phyloP scores from a whole-genome alignment of 2,329 filamentous ascomycete species.

The Ophiostoma sp. region DNA sequence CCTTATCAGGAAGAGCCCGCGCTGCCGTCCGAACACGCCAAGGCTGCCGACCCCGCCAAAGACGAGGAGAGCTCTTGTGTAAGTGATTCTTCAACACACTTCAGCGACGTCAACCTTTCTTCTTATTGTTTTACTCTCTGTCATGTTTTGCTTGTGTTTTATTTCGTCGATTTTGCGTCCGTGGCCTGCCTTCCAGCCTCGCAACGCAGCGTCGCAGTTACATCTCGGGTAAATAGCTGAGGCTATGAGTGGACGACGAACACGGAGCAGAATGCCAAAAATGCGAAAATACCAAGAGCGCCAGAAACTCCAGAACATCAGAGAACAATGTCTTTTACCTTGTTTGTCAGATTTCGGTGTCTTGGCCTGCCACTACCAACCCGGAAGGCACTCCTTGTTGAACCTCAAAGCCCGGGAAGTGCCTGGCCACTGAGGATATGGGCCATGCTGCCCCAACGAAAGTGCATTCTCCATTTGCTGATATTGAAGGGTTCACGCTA shows the following conservation, averaged over 20 bases:
- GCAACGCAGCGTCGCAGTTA: constrained; percentile 18
- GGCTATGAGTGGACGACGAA: background rate
- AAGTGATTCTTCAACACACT: background rate
- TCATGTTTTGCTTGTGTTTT: background rate
- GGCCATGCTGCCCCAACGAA: background rate
- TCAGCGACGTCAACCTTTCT: background rate
- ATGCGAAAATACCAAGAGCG: background rate
- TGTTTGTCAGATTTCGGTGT: constrained; percentile 10
- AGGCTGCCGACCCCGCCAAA: background rate
- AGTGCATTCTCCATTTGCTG: constrained; percentile 6
- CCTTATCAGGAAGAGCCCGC: background rate
- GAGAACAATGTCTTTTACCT: background rate
- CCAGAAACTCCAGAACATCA: background rate
- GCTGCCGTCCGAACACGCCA: background rate
- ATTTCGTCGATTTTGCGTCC: background rate
- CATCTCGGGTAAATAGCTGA: constrained; percentile 9
- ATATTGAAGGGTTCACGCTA: background rate
- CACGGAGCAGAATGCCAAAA: background rate
- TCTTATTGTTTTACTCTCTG: too few relatives aligned
- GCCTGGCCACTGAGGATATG: background rate
- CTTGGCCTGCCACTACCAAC: constrained; percentile 3
- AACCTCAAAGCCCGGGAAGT: background rate
- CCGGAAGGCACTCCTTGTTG: background rate
- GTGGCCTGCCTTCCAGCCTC: background rate
- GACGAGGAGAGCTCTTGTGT: background rate